Base-by-base conservation (phyloP, 495 filamentous ascomycete genomes). In the Daldinia vernicosa region DNA sequence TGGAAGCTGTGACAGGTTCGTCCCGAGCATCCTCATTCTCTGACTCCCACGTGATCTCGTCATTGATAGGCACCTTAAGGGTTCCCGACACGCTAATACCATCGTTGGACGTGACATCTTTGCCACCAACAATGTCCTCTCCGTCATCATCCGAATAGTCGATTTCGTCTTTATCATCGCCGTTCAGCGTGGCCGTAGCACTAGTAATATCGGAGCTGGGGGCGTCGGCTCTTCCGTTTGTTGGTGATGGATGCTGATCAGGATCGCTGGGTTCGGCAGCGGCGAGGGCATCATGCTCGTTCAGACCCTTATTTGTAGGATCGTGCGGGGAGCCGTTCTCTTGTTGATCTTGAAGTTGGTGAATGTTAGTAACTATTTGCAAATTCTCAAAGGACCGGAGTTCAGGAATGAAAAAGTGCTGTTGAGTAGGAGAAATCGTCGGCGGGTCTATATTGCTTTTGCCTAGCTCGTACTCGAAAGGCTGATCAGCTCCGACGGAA, bases 11-110 rank as follows among this genome's bases (percentile, higher is more conserved):
- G 14, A 51, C 53, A 5, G 27, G 43, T 19, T 78, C 76, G 8
- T 75, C 60, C 60, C 79, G 77, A 50, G 71, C 77, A 8, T 74
- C 80, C 43, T 83, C 82, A 43, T 83, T 71, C 4, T 79, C 78
- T 67, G 80, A 84, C 71, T 83, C 82, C 75, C 75, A 77, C 1
- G 75, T 77, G 33, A 84, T 84, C 66, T 84, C 81, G 45, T 83
- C 82, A 24, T 76, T 70, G 6, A 70, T 22, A 4, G 74, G 60
- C 8, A 58, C 56, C 9, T 63, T 69, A 11, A 65, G 59, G 26
- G 35, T 65, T 43, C 57, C n/a, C 15, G 37, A 22, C 27, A 39
- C 35, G n/a, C 50, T 26, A 51, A 45, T 43, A 57, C 52, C 55
- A 68, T 54, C 15, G 65, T 53, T 60, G 59, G 58, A 57, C 27